Conservation (phyloP, 2,329 filamentous ascomycete species). For the Hymenoscyphus occultus region DNA sequence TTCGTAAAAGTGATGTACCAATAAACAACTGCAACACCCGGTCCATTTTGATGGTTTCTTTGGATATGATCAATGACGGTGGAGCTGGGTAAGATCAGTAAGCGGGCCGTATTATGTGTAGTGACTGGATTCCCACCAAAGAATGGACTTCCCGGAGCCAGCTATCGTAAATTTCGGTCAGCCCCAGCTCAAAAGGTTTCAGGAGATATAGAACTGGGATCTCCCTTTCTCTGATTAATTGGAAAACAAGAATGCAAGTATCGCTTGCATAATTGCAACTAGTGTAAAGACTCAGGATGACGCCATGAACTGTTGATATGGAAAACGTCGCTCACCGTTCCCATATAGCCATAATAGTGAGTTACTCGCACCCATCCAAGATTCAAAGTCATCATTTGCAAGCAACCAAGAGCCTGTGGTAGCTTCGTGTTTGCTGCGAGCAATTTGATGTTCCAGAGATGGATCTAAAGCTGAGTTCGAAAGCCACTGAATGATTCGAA, state of each 20-base stretch:
- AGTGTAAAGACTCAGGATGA: too few relatives aligned
- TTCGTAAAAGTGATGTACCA: slow-evolving; percentile 22
- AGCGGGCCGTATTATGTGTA: too few relatives aligned
- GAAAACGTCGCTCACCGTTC: slow-evolving; percentile 6
- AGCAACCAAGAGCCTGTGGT: slow-evolving; percentile 21
- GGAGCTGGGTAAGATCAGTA: slow-evolving; percentile 9
- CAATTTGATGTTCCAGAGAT: slow-evolving; percentile 19
- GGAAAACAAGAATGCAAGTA: too few relatives aligned
- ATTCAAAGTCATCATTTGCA: slow-evolving; percentile 7
- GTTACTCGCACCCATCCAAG: slow-evolving; percentile 8
- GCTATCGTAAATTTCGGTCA: slow-evolving; percentile 4
- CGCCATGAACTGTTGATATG: neutral
- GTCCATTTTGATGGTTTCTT: slow-evolving; percentile 4
- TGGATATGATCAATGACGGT: slow-evolving; percentile 19
- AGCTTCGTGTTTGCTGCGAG: slow-evolving; percentile 12
- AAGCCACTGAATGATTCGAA: neutral
- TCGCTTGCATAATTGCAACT: too few relatives aligned
- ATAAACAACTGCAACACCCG: slow-evolving; percentile 9
- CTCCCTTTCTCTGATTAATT: too few relatives aligned
- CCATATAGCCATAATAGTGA: slow-evolving; percentile 22
- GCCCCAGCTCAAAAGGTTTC: too few relatives aligned
- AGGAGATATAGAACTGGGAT: too few relatives aligned
- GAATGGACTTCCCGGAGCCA: slow-evolving; percentile 17
- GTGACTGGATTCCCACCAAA: slow-evolving; percentile 9
- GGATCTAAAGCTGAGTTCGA: neutral